Conservation (phyloP, 1,284 basidiomycete genomes). For the Trichosporon faecale region DNA sequence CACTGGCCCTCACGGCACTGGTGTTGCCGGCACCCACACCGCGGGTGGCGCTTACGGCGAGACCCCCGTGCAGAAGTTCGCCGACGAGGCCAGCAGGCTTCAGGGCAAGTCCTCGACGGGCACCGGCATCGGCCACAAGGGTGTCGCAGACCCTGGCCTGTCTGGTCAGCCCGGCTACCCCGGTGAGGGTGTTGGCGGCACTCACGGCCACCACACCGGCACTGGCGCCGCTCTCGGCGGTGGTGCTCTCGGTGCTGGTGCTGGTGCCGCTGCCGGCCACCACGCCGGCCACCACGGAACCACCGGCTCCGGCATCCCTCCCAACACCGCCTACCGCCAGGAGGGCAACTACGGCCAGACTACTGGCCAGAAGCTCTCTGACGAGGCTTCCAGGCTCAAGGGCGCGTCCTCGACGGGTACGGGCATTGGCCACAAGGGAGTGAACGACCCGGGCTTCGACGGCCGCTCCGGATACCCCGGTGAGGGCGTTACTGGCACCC, state of each 20-base stretch:
- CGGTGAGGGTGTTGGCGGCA: background rate
- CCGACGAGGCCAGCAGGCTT: background rate
- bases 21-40: background rate
- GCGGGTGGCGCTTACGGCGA: background rate
- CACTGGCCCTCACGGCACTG: background rate
- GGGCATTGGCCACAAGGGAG: background rate
- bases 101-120: background rate
- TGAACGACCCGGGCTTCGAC: background rate
- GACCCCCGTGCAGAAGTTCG: constrained; percentile 1
- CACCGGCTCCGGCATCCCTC: background rate
- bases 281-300: background rate
- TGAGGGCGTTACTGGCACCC: background rate
- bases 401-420: background rate
- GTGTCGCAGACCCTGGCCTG: background rate
- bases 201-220: background rate
- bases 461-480: background rate
- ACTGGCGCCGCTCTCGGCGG: background rate
- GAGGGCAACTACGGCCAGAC: background rate
- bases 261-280: background rate
- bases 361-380: background rate
- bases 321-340: background rate
- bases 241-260: constrained; percentile 1
- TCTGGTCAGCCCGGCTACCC: background rate
- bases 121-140: background rate
- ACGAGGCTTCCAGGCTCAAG: background rate